Evolutionary conservation across 2,329 filamentous ascomycete genomes (phyloP).

Genomic region (Fusarium falciforme): DNA sequence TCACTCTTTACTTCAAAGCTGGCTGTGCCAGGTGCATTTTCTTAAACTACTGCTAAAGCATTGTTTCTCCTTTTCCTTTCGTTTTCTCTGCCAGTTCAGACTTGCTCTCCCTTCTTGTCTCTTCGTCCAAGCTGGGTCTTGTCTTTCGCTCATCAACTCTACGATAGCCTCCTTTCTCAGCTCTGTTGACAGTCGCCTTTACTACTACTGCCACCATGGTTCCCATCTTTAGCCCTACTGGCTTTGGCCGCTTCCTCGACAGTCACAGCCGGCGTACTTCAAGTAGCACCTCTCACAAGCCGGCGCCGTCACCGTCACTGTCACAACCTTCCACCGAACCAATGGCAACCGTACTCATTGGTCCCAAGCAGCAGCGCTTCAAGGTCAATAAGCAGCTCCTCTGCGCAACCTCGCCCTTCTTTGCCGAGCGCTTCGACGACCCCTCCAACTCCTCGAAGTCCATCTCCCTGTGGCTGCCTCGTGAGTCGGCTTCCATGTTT

Average conservation of each 20-base stretch:
- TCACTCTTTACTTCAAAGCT: neutral
- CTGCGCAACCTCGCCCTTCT: conserved; percentile 60
- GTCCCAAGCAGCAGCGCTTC: conserved; percentile 55
- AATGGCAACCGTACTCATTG: conserved; percentile 55
- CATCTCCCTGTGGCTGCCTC: conserved; percentile 55
- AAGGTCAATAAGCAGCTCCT: conserved; percentile 58
- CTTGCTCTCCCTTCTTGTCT: conserved; percentile 25
- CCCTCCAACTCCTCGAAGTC: conserved; percentile 40
- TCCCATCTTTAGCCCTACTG: conserved; percentile 39
- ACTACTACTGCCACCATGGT: conserved; percentile 25
- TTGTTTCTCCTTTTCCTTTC: neutral
- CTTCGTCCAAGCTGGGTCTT: conserved; percentile 24
- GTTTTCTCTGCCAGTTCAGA: neutral
- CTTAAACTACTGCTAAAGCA: neutral
- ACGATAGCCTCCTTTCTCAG: conserved; percentile 10
- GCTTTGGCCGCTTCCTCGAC: conserved; percentile 38
- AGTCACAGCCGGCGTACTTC: conserved; percentile 18
- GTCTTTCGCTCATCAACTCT: conserved; percentile 24
- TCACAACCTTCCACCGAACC: conserved; percentile 37
- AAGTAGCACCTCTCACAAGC: conserved; percentile 35
- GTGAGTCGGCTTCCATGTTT: conserved; percentile 64
- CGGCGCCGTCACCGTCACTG: conserved; percentile 35
- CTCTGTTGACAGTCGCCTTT: conserved; percentile 4
- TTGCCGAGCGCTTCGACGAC: conserved; percentile 58
- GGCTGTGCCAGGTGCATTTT: neutral